These are phyloP conservation scores for Pilaira anomala DNA, from an alignment of 192 early-diverging fungal species.

Conservation along the genomic window DNA sequence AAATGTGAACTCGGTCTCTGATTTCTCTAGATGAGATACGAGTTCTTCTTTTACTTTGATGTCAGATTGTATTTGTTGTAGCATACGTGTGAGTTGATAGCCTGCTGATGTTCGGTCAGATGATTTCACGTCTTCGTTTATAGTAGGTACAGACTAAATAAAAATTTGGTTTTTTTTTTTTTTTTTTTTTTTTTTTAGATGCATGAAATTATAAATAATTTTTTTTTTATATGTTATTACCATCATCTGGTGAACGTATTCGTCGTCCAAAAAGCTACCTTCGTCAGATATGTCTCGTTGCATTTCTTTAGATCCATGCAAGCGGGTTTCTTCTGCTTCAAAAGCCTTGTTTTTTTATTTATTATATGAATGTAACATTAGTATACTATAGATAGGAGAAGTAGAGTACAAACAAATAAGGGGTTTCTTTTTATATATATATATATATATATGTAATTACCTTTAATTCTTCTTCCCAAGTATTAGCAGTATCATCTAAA, in stretches of 20 bases:
- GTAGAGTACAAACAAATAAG: conserved; percentile 11
- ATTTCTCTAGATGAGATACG: conserved; percentile 51
- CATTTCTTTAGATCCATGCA: conserved; percentile 6
- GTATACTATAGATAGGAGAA: too few species aligned
- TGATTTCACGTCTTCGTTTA: too few species aligned
- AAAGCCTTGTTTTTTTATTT: conserved; percentile 9
- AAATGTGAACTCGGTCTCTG: conserved; percentile 52
- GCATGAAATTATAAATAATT: too few species aligned
- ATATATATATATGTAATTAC: conserved; percentile 2
- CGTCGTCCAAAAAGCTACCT: conserved; percentile 15
- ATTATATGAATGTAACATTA: too few species aligned
- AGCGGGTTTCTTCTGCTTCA: conserved; percentile 21
- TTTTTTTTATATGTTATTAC: too few species aligned
- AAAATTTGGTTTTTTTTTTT: too few species aligned
- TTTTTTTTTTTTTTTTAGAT: too few species aligned
- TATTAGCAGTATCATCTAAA: conserved; percentile 12
- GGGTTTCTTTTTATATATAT: not conserved
- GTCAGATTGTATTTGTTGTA: conserved; percentile 59
- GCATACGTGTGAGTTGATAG: conserved; percentile 36
- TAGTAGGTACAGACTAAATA: conserved; percentile 3
- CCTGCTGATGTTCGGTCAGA: not conserved
- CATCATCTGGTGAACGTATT: not conserved
- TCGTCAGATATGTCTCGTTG: conserved; percentile 7
- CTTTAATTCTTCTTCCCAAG: conserved; percentile 29
- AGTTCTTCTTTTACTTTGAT: conserved; percentile 60